Evolutionary conservation across 2,329 filamentous ascomycete species (phyloP), one percentile per base, ranked within the genome.

Genomic region (Sporothrix mexicana): DNA sequence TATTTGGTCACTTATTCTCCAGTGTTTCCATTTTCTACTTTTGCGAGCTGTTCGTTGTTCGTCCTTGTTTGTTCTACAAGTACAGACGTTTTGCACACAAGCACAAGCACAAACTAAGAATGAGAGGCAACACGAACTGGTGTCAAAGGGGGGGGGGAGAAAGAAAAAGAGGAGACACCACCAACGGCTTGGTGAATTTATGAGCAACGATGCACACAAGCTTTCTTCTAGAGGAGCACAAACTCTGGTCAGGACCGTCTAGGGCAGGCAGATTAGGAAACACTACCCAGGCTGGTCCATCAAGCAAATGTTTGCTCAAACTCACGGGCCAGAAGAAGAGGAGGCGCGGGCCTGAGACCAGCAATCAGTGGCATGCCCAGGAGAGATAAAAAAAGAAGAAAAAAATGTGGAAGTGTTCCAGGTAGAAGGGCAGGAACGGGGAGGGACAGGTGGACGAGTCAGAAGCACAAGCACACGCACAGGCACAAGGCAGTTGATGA

Each of bases 141-240:
- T 67, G 61, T 66, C 61, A 49, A 67, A 36, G 30, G 30, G 7
- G 30, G 7, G 7, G 30, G 7, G 7, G 7, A 36, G 30, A 36
- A 36, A 36, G 7, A 36, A 67, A 51, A 30, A 6, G 43, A 51
- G 45, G 62, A 30, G 45, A 67, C 20, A 66, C 47, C 61, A 47
- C n/a, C 61, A 66, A 47, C 41, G 61, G 61, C 23, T 51, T 47
- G 45, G 64, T 67, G 64, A 67, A 49, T 23, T 51, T 66, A 36
- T 62, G 64, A 67, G 45, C 64, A 36, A 67, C 64, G 23, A 30
- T 51, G 64, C 64, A 67, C 64, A 67, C 23, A 15, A 7, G 8
- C 23, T 25, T 13, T 23, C 20, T 55, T 13, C 8, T 30, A 10
- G 15, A 10, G 20, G 66, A 23, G n/a, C 66, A 45, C 45, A 66